Evolutionary conservation across 257 asterid species (phyloP).

Genomic region (Scutellaria minor): DNA sequence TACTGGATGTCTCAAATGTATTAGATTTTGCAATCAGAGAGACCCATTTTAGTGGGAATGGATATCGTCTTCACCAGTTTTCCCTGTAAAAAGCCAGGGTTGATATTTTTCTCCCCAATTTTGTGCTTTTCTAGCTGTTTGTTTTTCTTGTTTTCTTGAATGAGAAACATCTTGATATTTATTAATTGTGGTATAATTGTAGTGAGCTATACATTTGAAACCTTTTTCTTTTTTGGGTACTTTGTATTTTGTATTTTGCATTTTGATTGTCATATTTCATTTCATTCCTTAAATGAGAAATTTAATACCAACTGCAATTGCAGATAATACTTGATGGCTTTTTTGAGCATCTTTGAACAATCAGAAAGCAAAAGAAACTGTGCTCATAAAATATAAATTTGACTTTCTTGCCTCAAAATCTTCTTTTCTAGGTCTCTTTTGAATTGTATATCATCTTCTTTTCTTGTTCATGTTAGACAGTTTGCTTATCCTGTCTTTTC

Average conservation of each 20-base stretch:
- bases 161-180: slow-evolving; percentile 1
- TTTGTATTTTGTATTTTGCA: background rate
- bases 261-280: background rate
- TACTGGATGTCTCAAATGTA: slow-evolving; percentile 13
- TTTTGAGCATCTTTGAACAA: background rate
- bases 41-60: background rate
- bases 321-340: background rate
- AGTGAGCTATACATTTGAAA: background rate
- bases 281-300: background rate
- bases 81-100: slow-evolving; percentile 17
- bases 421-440: background rate
- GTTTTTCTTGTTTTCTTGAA: background rate
- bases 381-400: slow-evolving; percentile 1
- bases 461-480: background rate
- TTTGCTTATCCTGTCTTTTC: background rate
- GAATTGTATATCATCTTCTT: background rate
- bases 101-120: background rate
- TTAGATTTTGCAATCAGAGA: background rate
- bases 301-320: background rate
- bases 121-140: background rate
- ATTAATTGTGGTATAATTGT: slow-evolving; percentile 2
- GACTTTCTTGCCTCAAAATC: background rate
- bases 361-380: background rate
- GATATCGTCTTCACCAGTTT: background rate
- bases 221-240: background rate